phyloP scores from a whole-genome alignment of 176 grass and related monocot genomes.

The Poa annua region DNA sequence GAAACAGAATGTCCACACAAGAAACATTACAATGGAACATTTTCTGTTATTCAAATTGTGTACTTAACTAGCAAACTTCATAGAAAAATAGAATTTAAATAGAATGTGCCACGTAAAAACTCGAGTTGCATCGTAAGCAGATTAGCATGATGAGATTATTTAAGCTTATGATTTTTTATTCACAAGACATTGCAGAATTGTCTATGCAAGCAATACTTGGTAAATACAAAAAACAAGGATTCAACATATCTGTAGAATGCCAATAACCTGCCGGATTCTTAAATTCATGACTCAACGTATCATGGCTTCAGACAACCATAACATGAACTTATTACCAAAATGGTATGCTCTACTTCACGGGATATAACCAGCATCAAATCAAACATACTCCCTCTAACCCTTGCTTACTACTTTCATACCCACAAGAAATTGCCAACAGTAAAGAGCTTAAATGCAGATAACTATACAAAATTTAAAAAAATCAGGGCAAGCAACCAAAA shows the following conservation, averaged over 20 bases:
- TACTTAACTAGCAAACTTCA: not conserved
- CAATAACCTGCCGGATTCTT: not conserved
- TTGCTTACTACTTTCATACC: not conserved
- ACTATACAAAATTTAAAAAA: not conserved
- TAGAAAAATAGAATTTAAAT: not conserved
- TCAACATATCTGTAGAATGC: not conserved
- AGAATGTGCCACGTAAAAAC: not conserved
- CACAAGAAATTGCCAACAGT: not conserved
- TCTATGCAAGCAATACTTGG: not conserved
- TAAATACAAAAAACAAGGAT: not conserved
- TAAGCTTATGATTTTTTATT: not conserved
- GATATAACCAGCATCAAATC: not conserved
- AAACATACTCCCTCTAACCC: not conserved
- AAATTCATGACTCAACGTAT: not conserved
- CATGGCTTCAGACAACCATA: not conserved
- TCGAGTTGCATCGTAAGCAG: not conserved
- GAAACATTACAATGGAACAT: not conserved
- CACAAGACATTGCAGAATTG: not conserved
- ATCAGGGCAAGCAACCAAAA: not conserved
- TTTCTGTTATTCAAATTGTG: not conserved
- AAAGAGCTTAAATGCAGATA: not conserved
- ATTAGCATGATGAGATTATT: conserved; percentile 14
- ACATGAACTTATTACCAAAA: not conserved
- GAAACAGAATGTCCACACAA: conserved; percentile 4
- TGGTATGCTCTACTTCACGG: conserved; percentile 16